Evolutionary conservation across 257 asterid genomes (phyloP).

Genomic region (Solanum clarkiae): DNA sequence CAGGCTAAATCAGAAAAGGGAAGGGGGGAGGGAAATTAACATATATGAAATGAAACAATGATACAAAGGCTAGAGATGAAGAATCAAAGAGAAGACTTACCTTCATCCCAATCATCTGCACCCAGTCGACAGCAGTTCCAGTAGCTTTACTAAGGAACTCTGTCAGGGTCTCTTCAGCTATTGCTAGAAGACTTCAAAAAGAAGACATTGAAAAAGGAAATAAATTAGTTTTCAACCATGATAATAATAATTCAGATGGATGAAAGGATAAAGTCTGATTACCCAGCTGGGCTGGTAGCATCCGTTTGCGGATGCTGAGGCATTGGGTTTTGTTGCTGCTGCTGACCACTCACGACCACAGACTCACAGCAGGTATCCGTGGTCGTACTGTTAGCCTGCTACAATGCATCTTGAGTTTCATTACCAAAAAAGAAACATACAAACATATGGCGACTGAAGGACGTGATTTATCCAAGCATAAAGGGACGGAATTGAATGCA

Average conservation of each 20-base stretch:
- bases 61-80: background rate
- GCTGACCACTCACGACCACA: constrained; percentile 87
- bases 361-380: constrained; percentile 94
- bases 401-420: background rate
- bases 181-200: constrained; percentile 61
- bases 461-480: background rate
- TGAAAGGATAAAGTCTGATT: background rate
- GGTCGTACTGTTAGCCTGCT: constrained; percentile 60
- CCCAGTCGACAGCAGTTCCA: constrained; percentile 99
- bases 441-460: background rate
- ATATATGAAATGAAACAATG: background rate
- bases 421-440: background rate
- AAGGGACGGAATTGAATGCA: background rate
- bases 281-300: constrained; percentile 99
- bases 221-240: background rate
- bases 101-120: constrained; percentile 99
- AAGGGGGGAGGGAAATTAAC: background rate
- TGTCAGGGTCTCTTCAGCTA: constrained; percentile 99
- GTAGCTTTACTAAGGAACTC: constrained; percentile 99
- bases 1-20: constrained; percentile 52
- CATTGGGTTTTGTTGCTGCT: constrained; percentile 75
- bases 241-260: background rate
- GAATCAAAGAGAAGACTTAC: constrained; percentile 9
- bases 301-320: constrained; percentile 81
- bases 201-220: background rate